Base-by-base conservation (phyloP, 139 green algal genomes). In the Dunaliella sp. region DNA sequence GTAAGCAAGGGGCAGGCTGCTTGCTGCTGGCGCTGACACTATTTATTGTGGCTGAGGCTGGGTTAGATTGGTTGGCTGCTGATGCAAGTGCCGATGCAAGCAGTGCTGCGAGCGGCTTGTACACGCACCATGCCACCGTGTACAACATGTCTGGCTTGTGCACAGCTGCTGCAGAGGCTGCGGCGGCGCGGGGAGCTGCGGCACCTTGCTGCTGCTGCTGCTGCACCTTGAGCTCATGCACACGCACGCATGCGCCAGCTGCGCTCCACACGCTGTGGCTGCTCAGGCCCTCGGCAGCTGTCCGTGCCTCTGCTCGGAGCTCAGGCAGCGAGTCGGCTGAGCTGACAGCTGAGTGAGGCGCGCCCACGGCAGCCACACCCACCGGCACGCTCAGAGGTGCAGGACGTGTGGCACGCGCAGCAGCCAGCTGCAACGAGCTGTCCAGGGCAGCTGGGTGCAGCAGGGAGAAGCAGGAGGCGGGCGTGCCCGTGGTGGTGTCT, bases 401-500 rank as follows among this genome's bases (percentile, higher is more conserved):
- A 38, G 77, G 28, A 35, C 1, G 3, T 38, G 65, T 73, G 30
- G 16, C 48, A 28, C 36, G 33, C 28, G 81, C 81, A 36, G 85
- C 72, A 78, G 79, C 85, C 2, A 86, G 72, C 25, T 88, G 85
- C 1, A 83, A 28, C 2, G 79, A 24, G 31, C 32, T 34, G 22
- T 36, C 34, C 33, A 88, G 80, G 48, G 84, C 78, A 3, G 80
- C 28, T 33, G 78, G 85, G 31, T 79, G 79, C 0, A 25, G 7
- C 79, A 25, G 26, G 37, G 38, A 37, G 33, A 75, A 74, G 58
- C 57, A 38, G 78, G 34, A 28, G 82, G n/a, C 65, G 76, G 36
- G 28, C 76, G 22, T 33, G 77, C 76, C 37, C 77, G 1, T 34
- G 74, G 74, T 38, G 12, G 78, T 34, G 22, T 34, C 34, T 59